These are phyloP conservation scores for Penicillium sp. DNA, from an alignment of 2,329 filamentous ascomycete species.

Conservation along the genomic window DNA sequence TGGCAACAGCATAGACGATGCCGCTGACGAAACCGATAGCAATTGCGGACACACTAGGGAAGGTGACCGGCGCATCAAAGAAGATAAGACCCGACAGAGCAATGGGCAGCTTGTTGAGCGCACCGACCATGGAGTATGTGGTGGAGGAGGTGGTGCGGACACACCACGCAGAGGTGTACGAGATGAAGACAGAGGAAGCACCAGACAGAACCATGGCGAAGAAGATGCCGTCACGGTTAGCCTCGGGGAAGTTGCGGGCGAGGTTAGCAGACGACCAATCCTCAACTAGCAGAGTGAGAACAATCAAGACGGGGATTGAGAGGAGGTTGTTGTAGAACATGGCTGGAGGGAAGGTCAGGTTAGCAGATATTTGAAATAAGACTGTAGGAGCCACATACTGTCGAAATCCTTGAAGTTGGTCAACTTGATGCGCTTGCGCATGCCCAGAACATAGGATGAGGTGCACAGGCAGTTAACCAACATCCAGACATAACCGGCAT, in stretches of 20 bases:
- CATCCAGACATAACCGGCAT: constrained; percentile 98
- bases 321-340: constrained; percentile 99
- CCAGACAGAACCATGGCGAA: constrained; percentile 93
- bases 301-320: constrained; percentile 85
- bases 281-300: constrained; percentile 78
- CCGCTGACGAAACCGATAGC: constrained; percentile 87
- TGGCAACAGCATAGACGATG: constrained; percentile 83
- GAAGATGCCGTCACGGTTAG: constrained; percentile 74
- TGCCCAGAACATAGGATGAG: constrained; percentile 81
- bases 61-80: constrained; percentile 89
- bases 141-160: constrained; percentile 96
- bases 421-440: constrained; percentile 98
- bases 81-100: constrained; percentile 90
- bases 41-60: constrained; percentile 90
- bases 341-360: constrained; percentile 54
- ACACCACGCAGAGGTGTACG: constrained; percentile 99
- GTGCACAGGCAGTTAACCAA: constrained; percentile 93
- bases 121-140: constrained; percentile 98
- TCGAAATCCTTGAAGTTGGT: constrained; percentile 99
- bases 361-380: neutral
- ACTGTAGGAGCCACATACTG: constrained; percentile 63
- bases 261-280: constrained; percentile 91
- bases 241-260: constrained; percentile 80
- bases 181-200: constrained; percentile 92
- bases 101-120: constrained; percentile 96